Conservation (phyloP, 2,329 filamentous ascomycete genomes). For the Bipolaris victoriae region DNA sequence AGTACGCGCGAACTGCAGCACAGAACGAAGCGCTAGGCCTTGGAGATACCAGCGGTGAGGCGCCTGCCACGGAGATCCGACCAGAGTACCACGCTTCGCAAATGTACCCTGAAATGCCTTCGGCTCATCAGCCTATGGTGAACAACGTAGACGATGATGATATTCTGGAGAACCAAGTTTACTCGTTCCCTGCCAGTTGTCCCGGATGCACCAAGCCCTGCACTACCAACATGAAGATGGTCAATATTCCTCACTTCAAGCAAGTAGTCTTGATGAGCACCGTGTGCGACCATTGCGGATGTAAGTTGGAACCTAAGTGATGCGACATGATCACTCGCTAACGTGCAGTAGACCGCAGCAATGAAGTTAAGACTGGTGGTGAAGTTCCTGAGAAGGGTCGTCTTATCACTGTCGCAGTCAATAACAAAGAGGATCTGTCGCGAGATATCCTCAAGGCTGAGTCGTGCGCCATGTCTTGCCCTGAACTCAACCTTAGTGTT, state of each 20-base stretch:
- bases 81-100: slow-evolving; percentile 59
- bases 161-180: slow-evolving; percentile 92
- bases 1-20: slow-evolving; percentile 80
- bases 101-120: slow-evolving; percentile 53
- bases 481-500: slow-evolving; percentile 84
- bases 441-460: slow-evolving; percentile 97
- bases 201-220: slow-evolving; percentile 88
- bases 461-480: slow-evolving; percentile 83
- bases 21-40: slow-evolving; percentile 89
- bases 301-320: slow-evolving; percentile 32
- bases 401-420: slow-evolving; percentile 78
- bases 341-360: slow-evolving; percentile 70
- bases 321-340: slow-evolving; percentile 7
- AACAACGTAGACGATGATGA: slow-evolving; percentile 64
- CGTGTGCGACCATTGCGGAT: slow-evolving; percentile 88
- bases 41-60: slow-evolving; percentile 54
- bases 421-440: slow-evolving; percentile 73
- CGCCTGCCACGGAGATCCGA: slow-evolving; percentile 63
- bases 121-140: slow-evolving; percentile 38
- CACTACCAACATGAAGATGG: slow-evolving; percentile 97
- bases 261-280: slow-evolving; percentile 96
- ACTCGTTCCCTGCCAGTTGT: slow-evolving; percentile 89
- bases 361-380: slow-evolving; percentile 97
- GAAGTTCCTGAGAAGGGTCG: slow-evolving; percentile 86
- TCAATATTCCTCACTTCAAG: slow-evolving; percentile 97